Evolutionary conservation across 1,284 basidiomycete species (phyloP).

Genomic region (Tetrapyrgos nigripes): DNA sequence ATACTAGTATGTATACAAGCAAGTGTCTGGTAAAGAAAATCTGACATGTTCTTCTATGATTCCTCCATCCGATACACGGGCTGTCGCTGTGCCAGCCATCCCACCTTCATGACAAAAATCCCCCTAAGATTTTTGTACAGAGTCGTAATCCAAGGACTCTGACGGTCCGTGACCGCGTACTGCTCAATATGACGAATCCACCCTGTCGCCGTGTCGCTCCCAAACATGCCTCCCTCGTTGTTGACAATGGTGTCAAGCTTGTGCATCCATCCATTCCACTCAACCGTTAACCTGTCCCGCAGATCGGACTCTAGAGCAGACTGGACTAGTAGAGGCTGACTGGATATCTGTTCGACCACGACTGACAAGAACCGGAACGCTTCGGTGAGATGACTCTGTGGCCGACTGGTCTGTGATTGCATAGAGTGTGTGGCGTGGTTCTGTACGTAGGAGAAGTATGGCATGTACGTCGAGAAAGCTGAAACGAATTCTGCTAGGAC

Average conservation of each 20-base stretch:
- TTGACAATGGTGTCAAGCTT: conserved; percentile 73
- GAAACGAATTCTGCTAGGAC: conserved; percentile 78
- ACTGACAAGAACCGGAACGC: conserved; percentile 73
- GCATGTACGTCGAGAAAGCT: conserved; percentile 77
- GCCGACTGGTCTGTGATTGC: conserved; percentile 43
- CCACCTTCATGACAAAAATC: conserved; percentile 73
- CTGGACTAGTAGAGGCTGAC: conserved; percentile 70
- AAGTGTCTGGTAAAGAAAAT: neutral
- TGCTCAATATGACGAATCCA: conserved; percentile 76
- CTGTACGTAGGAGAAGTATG: conserved; percentile 75
- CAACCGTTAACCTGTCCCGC: conserved; percentile 64
- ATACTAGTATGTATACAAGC: neutral
- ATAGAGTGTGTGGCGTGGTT: conserved; percentile 17
- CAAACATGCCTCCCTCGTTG: conserved; percentile 79
- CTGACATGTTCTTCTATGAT: neutral
- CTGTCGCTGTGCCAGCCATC: conserved; percentile 75
- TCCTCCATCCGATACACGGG: conserved; percentile 58
- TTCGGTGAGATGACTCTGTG: conserved; percentile 70
- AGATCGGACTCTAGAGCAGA: conserved; percentile 61
- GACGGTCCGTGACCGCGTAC: conserved; percentile 55
- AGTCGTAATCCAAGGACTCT: conserved; percentile 44
- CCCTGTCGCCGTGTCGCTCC: conserved; percentile 64
- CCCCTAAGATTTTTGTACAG: conserved; percentile 68
- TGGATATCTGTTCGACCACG: conserved; percentile 69
- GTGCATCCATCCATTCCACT: conserved; percentile 82